Conservation (phyloP, 805 yeast genomes). For the Starmerella potacharoeniae region DNA sequence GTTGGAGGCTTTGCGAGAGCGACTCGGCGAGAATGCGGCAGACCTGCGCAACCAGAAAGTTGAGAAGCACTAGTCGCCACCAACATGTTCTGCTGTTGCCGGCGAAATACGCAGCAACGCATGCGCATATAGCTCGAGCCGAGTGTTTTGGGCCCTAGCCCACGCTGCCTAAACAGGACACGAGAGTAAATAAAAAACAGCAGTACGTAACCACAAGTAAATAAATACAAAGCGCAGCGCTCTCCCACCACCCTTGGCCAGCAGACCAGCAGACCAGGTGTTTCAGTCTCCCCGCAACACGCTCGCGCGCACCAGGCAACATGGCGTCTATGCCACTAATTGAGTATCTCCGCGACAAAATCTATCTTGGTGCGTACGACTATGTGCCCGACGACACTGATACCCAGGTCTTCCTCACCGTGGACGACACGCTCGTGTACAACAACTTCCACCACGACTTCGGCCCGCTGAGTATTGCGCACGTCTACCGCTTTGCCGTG, state of each 20-base stretch:
- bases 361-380: conserved; percentile 85
- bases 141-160: conserved; percentile 8
- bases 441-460: conserved; percentile 93
- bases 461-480: conserved; percentile 92
- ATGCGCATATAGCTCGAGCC: neutral
- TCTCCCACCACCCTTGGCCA: neutral
- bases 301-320: neutral
- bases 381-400: conserved; percentile 63
- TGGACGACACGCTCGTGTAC: conserved; percentile 84
- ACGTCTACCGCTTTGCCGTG: conserved; percentile 88
- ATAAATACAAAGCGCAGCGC: conserved; percentile 1
- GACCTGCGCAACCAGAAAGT: no score
- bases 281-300: neutral
- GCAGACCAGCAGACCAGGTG: neutral
- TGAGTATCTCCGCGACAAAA: conserved; percentile 33
- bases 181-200: neutral
- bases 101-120: no score
- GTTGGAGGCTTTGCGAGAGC: no score
- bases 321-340: conserved; percentile 24
- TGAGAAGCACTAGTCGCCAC: no score
- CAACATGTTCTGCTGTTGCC: no score
- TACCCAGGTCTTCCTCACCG: conserved; percentile 72
- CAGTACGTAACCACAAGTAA: conserved; percentile 2
- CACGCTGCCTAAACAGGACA: conserved; percentile 1
- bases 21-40: no score